A percentile compares a stretch with the other conserved stretches of the same genome.
phyloP scores from a whole-genome alignment of 352 stramenopile genomes.

The Pythium dissotocum region DNA sequence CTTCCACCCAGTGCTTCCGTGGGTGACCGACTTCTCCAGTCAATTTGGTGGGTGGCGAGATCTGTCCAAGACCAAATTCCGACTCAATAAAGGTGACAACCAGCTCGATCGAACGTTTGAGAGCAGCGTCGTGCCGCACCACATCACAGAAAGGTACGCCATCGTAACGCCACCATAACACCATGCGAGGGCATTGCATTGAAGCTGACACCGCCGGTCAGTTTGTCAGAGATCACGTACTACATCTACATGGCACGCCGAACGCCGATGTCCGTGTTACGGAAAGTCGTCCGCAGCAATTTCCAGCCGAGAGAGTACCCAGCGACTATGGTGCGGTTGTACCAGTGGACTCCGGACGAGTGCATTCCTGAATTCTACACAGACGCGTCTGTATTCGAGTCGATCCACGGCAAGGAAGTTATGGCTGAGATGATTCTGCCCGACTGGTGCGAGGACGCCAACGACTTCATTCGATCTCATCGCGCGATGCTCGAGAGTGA shows the following conservation, averaged over 20 bases:
- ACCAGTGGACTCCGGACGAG: constrained; percentile 95
- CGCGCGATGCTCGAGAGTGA: constrained; percentile 91
- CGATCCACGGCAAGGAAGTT: constrained; percentile 56
- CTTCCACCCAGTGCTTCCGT: constrained; percentile 95
- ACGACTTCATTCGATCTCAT: constrained; percentile 90
- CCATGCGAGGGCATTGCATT: not conserved
- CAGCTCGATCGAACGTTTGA: constrained; percentile 91
- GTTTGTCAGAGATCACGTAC: constrained; percentile 94
- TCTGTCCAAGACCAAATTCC: constrained; percentile 92
- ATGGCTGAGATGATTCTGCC: constrained; percentile 81
- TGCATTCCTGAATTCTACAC: constrained; percentile 96
- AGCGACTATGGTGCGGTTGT: constrained; percentile 88
- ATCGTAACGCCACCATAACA: not conserved
- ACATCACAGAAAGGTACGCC: constrained; percentile 90
- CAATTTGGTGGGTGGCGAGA: constrained; percentile 79
- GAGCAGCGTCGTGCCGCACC: constrained; percentile 87
- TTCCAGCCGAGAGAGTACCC: constrained; percentile 96
- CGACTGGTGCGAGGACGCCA: constrained; percentile 61
- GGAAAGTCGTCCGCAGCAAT: constrained; percentile 86
- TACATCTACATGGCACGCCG: constrained; percentile 95
- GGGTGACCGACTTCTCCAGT: constrained; percentile 92
- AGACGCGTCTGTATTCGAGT: constrained; percentile 85
- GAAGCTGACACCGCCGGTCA: not conserved
- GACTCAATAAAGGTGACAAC: constrained; percentile 93
- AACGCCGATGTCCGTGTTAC: constrained; percentile 85